Base-by-base conservation (phyloP, 345 rosid species). In the Cardamine occulta region DNA sequence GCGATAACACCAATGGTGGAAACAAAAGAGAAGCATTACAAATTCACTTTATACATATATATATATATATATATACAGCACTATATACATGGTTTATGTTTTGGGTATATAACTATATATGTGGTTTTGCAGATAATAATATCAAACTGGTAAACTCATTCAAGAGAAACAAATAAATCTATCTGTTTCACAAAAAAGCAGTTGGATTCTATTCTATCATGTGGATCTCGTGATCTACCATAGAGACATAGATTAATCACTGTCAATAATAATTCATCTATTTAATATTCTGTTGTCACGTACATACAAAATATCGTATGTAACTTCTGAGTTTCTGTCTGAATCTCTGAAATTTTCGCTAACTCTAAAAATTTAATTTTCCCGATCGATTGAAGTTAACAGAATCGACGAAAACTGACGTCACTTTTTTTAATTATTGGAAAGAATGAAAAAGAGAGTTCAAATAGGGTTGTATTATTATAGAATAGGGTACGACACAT, bases 141-240 rank as follows among this genome's bases (percentile, higher is more conserved):
- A 35, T 48, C 7, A 49, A 57, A 74, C 5, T 29, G 1, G 14
- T 55, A 65, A 65, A 64, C 48, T 32, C 56, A 56, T 65, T 54
- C n/a, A 58, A 61, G 61, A 29, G 56, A 39, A 17, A 29, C 12
- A 63, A n/a, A 48, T 1, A n/a, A 47, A 67, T 19, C 3, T 17
- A 75, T 68, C 39, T 70, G 23, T 47, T 48, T 39, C 55, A 49
- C 48, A 45, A 54, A 60, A 69, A 76, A 60, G 48, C 65, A 57
- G 80, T 57, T 70, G 76, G 80, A 57, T 72, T 77, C 56, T 71
- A 57, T 77, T 77, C 19, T 71, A 72, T 72, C 81, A 77, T 72
- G 80, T 77, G 77, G 76, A 77, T 77, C 80, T 77, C 80, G 80
- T 77, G 77, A 71, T 64, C 80, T 65, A 71, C 80, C 80, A 65